These are phyloP conservation scores for Microcyclospora tardicrescens DNA, from an alignment of 2,329 filamentous ascomycete genomes.

Conservation along the genomic window DNA sequence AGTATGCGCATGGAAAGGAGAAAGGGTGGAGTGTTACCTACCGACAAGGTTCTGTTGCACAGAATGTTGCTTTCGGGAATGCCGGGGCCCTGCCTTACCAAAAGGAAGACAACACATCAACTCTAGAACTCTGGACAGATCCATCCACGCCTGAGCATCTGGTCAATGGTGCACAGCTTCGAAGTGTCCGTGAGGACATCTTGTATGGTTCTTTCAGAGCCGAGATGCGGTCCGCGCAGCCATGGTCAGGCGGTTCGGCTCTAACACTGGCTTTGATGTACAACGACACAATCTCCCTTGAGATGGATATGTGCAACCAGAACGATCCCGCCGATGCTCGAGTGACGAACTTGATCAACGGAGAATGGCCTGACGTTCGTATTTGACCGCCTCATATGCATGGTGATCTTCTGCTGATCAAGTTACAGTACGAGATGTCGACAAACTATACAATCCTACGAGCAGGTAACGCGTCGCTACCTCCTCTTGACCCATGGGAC, in stretches of 20 bases:
- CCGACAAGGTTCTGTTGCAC: slow-evolving; percentile 25
- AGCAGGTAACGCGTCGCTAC: neutral
- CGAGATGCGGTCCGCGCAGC: slow-evolving; percentile 19
- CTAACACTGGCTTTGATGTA: slow-evolving; percentile 28
- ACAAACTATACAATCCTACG: slow-evolving; percentile 22
- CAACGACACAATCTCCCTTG: slow-evolving; percentile 29
- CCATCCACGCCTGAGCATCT: slow-evolving; percentile 20
- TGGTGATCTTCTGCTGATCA: no score
- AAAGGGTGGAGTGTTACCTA: slow-evolving; percentile 33
- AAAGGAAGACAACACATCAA: slow-evolving; percentile 1
- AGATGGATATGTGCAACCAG: slow-evolving; percentile 33
- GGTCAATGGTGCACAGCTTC: slow-evolving; percentile 28
- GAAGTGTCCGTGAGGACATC: slow-evolving; percentile 31
- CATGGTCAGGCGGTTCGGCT: slow-evolving; percentile 22
- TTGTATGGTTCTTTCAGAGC: slow-evolving; percentile 33
- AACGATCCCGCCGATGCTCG: slow-evolving; percentile 25
- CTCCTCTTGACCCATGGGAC: slow-evolving; percentile 25
- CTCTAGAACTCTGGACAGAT: slow-evolving; percentile 6
- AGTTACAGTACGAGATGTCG: slow-evolving; percentile 14
- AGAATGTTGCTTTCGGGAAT: slow-evolving; percentile 22
- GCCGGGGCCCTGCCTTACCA: neutral
- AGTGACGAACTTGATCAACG: slow-evolving; percentile 27
- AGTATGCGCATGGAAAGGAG: slow-evolving; percentile 30
- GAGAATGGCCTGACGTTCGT: slow-evolving; percentile 25
- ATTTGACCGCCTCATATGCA: no score